Evolutionary conservation across 768 basidiomycete species (phyloP).

Genomic region (Neoboletus brunneissimus): DNA sequence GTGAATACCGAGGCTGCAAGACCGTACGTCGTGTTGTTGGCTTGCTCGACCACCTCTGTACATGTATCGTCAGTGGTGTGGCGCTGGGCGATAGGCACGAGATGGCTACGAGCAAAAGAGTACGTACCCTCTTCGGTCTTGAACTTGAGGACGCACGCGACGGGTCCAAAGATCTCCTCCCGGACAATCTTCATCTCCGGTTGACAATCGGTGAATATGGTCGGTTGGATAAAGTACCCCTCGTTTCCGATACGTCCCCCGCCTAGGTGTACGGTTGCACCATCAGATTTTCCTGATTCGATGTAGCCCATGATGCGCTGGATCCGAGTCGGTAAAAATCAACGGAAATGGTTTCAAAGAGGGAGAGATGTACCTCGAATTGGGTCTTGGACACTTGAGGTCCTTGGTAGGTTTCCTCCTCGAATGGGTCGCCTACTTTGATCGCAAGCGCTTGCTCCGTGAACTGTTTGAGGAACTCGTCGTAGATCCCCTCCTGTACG

Average conservation of each 20-base stretch:
- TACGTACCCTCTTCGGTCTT: constrained; percentile 3
- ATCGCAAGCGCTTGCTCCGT: constrained; percentile 6
- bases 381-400: constrained; percentile 12
- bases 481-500: constrained; percentile 6
- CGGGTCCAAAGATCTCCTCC: constrained; percentile 12
- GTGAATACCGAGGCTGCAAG: constrained; percentile 11
- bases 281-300: constrained; percentile 2
- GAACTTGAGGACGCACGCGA: constrained; percentile 10
- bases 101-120: not conserved
- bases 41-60: constrained; percentile 9
- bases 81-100: too few relatives aligned
- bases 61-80: not conserved
- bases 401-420: constrained; percentile 5
- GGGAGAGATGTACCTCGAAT: not conserved
- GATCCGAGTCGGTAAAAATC: not conserved
- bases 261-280: constrained; percentile 3
- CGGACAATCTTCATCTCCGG: constrained; percentile 13
- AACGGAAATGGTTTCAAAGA: not conserved
- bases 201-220: constrained; percentile 7
- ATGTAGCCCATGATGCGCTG: constrained; percentile 15
- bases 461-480: not conserved
- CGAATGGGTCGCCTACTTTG: constrained; percentile 8
- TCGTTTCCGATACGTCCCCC: constrained; percentile 4
- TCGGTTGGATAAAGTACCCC: constrained; percentile 11
- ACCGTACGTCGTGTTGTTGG: constrained; percentile 10